Conservation (phyloP, 2,329 filamentous ascomycete genomes). For the Fusarium chuoi region DNA sequence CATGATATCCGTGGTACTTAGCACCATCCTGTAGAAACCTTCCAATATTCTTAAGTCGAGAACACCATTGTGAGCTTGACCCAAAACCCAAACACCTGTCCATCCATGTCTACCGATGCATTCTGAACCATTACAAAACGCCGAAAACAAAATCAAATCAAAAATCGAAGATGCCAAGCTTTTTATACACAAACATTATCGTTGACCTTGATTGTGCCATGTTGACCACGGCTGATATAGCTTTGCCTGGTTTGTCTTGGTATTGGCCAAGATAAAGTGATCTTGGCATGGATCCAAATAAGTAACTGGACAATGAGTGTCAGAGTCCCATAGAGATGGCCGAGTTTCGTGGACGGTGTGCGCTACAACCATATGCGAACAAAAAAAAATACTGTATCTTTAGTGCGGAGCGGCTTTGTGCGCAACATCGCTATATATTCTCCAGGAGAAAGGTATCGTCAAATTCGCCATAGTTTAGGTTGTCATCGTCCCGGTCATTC, state of each 20-base stretch:
- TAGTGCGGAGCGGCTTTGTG: neutral
- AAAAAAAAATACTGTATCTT: neutral
- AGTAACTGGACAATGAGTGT: neutral
- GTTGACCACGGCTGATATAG: neutral
- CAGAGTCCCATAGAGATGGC: neutral
- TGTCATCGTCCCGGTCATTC: slow-evolving; percentile 49
- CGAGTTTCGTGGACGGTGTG: neutral
- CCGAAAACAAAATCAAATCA: neutral
- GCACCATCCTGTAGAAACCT: slow-evolving; percentile 10
- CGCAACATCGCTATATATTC: slow-evolving; percentile 22
- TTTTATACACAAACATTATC: neutral
- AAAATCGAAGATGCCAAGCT: slow-evolving; percentile 1
- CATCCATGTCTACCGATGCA: neutral
- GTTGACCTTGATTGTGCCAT: neutral
- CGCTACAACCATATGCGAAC: neutral
- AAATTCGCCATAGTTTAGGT: slow-evolving; percentile 56
- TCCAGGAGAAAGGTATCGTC: slow-evolving; percentile 58
- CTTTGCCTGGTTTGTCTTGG: neutral
- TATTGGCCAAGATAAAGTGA: neutral
- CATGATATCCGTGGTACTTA: slow-evolving; percentile 33
- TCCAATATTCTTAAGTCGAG: neutral
- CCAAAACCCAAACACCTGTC: slow-evolving; percentile 11
- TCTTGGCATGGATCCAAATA: neutral
- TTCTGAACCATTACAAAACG: slow-evolving; percentile 1
- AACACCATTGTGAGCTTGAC: neutral